A percentile compares a stretch with the other conserved stretches of the same genome.
Evolutionary conservation across 1,284 basidiomycete species (phyloP).

Genomic region (Moesziomyces sp.): DNA sequence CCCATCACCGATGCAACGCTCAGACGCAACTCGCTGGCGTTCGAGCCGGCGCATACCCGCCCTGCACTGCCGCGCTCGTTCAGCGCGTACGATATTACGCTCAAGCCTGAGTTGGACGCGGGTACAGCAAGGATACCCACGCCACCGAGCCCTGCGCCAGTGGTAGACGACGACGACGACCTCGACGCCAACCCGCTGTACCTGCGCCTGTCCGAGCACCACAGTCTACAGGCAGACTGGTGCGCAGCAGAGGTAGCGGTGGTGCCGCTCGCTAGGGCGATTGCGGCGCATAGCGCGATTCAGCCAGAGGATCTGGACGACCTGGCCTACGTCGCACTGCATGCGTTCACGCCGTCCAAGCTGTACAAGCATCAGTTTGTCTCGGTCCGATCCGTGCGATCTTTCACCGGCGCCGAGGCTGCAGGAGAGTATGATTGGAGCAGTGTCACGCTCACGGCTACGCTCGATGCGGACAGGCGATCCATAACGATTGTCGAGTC

Average conservation of each 20-base stretch:
- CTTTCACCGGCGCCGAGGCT: neutral
- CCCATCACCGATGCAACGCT: constrained; percentile 37
- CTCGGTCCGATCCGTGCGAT: constrained; percentile 28
- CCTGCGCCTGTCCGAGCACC: constrained; percentile 27
- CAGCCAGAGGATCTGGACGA: constrained; percentile 6
- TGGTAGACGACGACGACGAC: constrained; percentile 32
- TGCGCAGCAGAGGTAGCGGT: constrained; percentile 17
- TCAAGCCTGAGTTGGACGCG: neutral
- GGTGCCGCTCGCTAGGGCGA: constrained; percentile 19
- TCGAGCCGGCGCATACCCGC: constrained; percentile 14
- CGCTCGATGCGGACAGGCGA: constrained; percentile 18
- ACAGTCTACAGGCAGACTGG: constrained; percentile 16
- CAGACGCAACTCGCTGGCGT: constrained; percentile 22
- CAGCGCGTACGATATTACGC: constrained; percentile 20
- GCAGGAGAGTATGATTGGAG: constrained; percentile 13
- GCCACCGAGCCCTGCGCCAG: constrained; percentile 3
- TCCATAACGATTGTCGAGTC: constrained; percentile 25
- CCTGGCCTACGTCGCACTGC: constrained; percentile 25
- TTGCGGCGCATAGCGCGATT: constrained; percentile 5
- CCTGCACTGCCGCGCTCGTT: constrained; percentile 19
- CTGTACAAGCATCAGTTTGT: constrained; percentile 41
- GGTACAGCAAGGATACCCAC: neutral
- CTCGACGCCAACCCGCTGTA: constrained; percentile 31
- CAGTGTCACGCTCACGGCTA: constrained; percentile 23
- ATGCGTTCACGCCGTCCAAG: constrained; percentile 36